Evolutionary conservation across 2,329 filamentous ascomycete species (phyloP), one percentile per base, ranked within the genome.

Genomic region (Calonectria montana): DNA sequence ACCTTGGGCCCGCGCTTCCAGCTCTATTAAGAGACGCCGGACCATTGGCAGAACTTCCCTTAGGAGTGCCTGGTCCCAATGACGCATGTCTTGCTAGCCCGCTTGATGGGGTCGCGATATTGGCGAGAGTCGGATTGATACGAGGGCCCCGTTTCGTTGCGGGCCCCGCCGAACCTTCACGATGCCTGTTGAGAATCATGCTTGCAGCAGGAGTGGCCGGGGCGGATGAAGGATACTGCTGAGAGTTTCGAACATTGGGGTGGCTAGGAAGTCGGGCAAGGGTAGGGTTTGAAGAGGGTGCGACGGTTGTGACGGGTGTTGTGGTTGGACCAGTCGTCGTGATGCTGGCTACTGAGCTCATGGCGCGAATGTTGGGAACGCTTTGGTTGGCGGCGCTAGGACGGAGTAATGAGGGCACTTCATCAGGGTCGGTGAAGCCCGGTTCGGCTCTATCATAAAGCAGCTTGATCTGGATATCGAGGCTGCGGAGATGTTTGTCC

Each of bases 401-500:
- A 35, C 90, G 88, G n/a, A 93, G 82, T 7, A 92, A 83, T 2
- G 91, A 92, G 31, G 91, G 91, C 10, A 92, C 86, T 80, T 91
- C 89, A 76, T 92, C 90, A 39, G 90, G 89, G 67, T 92, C 88
- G 71, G 84, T 88, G 77, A 91, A 91, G 68, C 90, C 89, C 43
- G 89, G 89, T 77, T 93, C 91, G 74, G 85, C 86, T 77, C 90
- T 87, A 74, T 92, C 90, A 81, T 90, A 89, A 29, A 93, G 84
- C 57, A 87, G 83, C 78, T 92, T 92, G 76, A 93, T 88, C 78
- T 92, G 89, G 62, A 86, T 81, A 77, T 93, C 93, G 81, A 89
- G 91, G 80, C 85, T 90, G 80, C 85, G 89, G 76, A 87, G 87
- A 84, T 93, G 91, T 77, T 92, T 92, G 79, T 92, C 91, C 80